Conservation (phyloP, 2,329 filamentous ascomycete species). For the Xylariaceae sp. region DNA sequence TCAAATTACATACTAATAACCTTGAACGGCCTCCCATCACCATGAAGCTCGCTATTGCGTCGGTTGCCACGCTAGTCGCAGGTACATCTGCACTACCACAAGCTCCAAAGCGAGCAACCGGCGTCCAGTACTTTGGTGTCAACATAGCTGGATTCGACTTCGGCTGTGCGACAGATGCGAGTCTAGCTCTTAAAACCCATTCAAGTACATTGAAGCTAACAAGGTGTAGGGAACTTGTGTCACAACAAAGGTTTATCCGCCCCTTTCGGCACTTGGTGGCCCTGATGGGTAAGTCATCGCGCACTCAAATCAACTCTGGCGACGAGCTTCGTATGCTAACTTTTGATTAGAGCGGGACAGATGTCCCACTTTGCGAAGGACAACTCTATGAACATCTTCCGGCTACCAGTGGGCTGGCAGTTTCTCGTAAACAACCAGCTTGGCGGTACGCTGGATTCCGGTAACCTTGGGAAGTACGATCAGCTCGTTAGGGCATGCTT, state of each 20-base stretch:
- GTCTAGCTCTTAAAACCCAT: neutral
- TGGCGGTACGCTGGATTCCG: slow-evolving; percentile 50
- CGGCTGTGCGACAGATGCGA: slow-evolving; percentile 30
- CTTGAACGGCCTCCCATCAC: neutral
- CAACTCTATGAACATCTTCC: slow-evolving; percentile 61
- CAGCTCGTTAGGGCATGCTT: slow-evolving; percentile 57
- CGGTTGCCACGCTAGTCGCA: neutral
- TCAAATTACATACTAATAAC: neutral
- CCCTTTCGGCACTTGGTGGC: slow-evolving; percentile 25
- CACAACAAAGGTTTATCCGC: slow-evolving; percentile 17
- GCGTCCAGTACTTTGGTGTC: slow-evolving; percentile 34
- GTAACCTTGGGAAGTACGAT: slow-evolving; percentile 55
- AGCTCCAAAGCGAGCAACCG: slow-evolving; percentile 15
- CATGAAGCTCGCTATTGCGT: slow-evolving; percentile 24
- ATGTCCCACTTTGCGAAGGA: slow-evolving; percentile 64
- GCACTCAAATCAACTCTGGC: neutral
- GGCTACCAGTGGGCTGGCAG: slow-evolving; percentile 58
- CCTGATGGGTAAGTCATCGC: slow-evolving; percentile 26
- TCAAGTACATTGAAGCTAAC: neutral
- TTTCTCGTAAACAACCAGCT: slow-evolving; percentile 54
- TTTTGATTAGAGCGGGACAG: slow-evolving; percentile 46
- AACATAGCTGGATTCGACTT: slow-evolving; percentile 38
- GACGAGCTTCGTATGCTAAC: neutral
- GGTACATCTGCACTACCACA: slow-evolving; percentile 14
- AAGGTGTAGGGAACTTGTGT: slow-evolving; percentile 27